Evolutionary conservation across 106 monocot genomes (phyloP).

Genomic region (Dendrobium huoshanense): DNA sequence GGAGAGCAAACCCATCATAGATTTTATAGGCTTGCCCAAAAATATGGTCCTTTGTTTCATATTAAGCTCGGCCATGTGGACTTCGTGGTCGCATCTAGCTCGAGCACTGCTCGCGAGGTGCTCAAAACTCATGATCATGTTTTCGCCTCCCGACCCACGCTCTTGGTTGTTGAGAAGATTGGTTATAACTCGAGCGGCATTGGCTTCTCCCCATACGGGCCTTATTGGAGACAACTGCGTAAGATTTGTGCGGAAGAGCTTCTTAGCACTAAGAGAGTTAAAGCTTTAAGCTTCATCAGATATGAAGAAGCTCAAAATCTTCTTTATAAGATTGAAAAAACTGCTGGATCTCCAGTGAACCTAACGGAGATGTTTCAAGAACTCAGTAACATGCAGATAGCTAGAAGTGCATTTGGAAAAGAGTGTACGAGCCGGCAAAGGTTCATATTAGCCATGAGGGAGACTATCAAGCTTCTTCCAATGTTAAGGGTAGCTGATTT

Average conservation of each 20-base stretch:
- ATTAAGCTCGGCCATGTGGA: not conserved
- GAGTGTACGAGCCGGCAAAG: not conserved
- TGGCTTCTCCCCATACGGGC: conserved; percentile 9
- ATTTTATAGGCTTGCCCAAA: not conserved
- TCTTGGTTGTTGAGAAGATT: not conserved
- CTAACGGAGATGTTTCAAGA: not conserved
- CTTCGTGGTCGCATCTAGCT: not conserved
- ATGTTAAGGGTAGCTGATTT: too few species aligned
- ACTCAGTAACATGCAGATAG: not conserved
- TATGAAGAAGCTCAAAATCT: not conserved
- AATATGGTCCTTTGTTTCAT: not conserved
- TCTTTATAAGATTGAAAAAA: not conserved
- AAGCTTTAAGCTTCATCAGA: not conserved
- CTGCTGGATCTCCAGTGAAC: not conserved
- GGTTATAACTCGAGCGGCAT: not conserved
- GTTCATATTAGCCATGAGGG: not conserved
- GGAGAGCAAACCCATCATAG: not conserved
- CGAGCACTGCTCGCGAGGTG: too few species aligned
- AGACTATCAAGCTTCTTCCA: not conserved
- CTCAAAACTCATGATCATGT: not conserved
- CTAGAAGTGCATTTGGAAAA: conserved; percentile 1
- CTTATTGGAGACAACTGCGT: conserved; percentile 2
- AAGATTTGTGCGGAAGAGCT: not conserved
- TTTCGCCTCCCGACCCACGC: not conserved
- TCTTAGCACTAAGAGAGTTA: not conserved